These are phyloP conservation scores for Pterulicium gracile DNA, from an alignment of 1,284 basidiomycete species.

Conservation along the genomic window DNA sequence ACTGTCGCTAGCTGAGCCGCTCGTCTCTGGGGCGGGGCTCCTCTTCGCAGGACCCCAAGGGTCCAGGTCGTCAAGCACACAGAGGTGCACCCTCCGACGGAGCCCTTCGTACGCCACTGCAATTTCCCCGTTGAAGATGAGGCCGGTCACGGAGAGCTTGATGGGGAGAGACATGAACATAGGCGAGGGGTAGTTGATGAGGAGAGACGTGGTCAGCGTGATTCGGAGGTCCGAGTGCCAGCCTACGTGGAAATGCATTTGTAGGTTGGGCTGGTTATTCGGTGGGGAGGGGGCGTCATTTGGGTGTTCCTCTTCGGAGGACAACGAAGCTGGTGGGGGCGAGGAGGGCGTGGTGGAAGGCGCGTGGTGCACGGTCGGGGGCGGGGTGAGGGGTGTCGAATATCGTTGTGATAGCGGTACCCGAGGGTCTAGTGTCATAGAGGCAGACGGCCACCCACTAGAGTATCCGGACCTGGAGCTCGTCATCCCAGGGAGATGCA, in stretches of 20 bases:
- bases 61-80: conserved; percentile 78
- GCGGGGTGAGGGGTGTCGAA: background rate
- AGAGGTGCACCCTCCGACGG: conserved; percentile 74
- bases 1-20: conserved; percentile 12
- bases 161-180: conserved; percentile 96
- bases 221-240: conserved; percentile 74
- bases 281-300: conserved; percentile 11
- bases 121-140: conserved; percentile 81
- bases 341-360: background rate
- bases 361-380: background rate
- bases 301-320: conserved; percentile 8
- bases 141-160: conserved; percentile 80
- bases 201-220: conserved; percentile 83
- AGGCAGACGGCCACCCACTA: background rate
- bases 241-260: conserved; percentile 62
- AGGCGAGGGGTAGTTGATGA: conserved; percentile 92
- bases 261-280: conserved; percentile 53
- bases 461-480: background rate
- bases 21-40: conserved; percentile 28
- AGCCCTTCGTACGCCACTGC: conserved; percentile 88
- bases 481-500: conserved; percentile 1
- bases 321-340: conserved; percentile 10
- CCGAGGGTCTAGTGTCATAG: background rate
- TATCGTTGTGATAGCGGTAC: background rate
- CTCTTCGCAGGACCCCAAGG: conserved; percentile 60